Evolutionary conservation across 2,329 filamentous ascomycete genomes (phyloP).

Genomic region (Delphinella strobiligena): DNA sequence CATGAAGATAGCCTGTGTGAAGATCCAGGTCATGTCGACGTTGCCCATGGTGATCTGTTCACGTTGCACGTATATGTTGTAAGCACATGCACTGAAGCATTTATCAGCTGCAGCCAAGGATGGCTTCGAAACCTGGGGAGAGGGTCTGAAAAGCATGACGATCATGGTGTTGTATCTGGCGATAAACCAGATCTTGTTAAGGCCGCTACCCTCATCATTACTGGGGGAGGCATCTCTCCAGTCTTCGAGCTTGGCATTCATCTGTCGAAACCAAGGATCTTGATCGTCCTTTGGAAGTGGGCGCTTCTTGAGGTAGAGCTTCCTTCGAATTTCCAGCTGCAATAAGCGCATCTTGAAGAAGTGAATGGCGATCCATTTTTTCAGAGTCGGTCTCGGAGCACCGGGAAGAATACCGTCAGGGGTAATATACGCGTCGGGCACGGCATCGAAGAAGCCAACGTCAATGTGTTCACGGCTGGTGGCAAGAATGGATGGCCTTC

Average conservation of each 20-base stretch:
- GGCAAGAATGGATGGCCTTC: constrained; percentile 74
- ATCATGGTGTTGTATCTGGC: constrained; percentile 76
- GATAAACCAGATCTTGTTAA: constrained; percentile 68
- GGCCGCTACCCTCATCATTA: constrained; percentile 52
- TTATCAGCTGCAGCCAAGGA: constrained; percentile 64
- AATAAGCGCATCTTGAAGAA: constrained; percentile 84
- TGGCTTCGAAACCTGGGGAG: constrained; percentile 80
- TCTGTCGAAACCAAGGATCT: constrained; percentile 76
- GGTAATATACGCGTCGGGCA: constrained; percentile 75
- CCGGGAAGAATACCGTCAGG: constrained; percentile 57
- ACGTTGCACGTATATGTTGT: constrained; percentile 69
- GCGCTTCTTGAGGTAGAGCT: constrained; percentile 74
- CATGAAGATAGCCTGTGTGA: constrained; percentile 81
- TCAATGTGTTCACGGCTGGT: constrained; percentile 73
- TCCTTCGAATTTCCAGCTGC: constrained; percentile 77
- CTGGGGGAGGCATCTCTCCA: constrained; percentile 72
- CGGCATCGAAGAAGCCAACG: constrained; percentile 70
- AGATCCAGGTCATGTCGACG: constrained; percentile 88
- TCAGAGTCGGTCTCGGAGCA: constrained; percentile 56
- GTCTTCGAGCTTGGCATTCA: constrained; percentile 64
- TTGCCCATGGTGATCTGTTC: constrained; percentile 65
- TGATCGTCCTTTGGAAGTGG: constrained; percentile 63
- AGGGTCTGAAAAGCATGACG: constrained; percentile 77
- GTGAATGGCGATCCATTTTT: constrained; percentile 83
- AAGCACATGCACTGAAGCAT: constrained; percentile 73